Conservation (phyloP, 2,329 filamentous ascomycete genomes). For the Alternaria postmessia region DNA sequence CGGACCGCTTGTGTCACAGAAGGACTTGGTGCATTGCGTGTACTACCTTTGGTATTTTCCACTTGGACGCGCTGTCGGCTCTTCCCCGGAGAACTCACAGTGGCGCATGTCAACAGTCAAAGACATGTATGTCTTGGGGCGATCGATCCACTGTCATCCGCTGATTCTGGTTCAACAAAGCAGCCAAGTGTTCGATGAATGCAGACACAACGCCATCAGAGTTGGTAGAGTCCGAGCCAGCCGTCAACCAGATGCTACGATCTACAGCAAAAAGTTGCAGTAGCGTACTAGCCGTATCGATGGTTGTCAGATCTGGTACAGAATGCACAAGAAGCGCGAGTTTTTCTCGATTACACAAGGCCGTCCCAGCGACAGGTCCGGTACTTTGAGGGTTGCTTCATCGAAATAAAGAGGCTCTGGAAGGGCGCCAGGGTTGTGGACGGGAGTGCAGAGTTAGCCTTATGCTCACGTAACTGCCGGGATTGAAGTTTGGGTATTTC, state of each 20-base stretch:
- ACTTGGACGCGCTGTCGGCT: slow-evolving; percentile 21
- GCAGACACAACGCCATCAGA: slow-evolving; percentile 26
- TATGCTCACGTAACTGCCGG: slow-evolving; percentile 36
- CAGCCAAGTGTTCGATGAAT: slow-evolving; percentile 28
- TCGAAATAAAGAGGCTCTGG: slow-evolving; percentile 29
- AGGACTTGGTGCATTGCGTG: slow-evolving; percentile 4
- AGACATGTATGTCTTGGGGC: not conserved
- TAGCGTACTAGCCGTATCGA: slow-evolving; percentile 20
- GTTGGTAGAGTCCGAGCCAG: slow-evolving; percentile 27
- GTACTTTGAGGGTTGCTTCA: slow-evolving; percentile 13
- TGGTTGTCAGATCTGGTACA: slow-evolving; percentile 20
- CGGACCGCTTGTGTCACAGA: slow-evolving; percentile 37
- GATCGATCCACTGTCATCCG: slow-evolving; percentile 2
- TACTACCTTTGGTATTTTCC: slow-evolving; percentile 4
- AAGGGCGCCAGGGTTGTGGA: slow-evolving; percentile 36
- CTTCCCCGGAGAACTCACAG: not conserved
- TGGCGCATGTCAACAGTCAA: not conserved
- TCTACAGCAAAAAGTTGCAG: slow-evolving; percentile 25
- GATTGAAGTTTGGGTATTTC: slow-evolving; percentile 10
- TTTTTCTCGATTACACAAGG: slow-evolving; percentile 21
- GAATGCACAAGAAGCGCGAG: slow-evolving; percentile 34
- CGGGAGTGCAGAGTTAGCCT: slow-evolving; percentile 33
- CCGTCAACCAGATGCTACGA: slow-evolving; percentile 27
- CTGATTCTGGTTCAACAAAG: slow-evolving; percentile 18
- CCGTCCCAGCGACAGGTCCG: slow-evolving; percentile 22